A percentile compares a stretch with the other conserved stretches of the same genome.
Evolutionary conservation across 2,329 filamentous ascomycete genomes (phyloP).

Genomic region (Didymella arachidicola): DNA sequence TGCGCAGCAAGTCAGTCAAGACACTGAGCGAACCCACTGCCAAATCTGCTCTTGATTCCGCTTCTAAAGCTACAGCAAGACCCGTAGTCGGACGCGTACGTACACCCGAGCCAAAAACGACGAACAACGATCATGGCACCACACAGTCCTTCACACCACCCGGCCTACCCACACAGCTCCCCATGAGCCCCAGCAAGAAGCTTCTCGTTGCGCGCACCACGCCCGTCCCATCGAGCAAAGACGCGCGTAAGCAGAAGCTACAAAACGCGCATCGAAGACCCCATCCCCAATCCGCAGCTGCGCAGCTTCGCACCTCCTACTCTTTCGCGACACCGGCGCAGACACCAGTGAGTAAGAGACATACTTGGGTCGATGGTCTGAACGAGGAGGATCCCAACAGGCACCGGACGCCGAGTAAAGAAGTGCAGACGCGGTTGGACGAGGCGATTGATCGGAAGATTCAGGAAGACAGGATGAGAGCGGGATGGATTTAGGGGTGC

Average conservation of each 20-base stretch:
- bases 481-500: slow-evolving; percentile 9
- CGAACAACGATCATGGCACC: neutral
- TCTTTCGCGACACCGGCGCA: neutral
- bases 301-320: neutral
- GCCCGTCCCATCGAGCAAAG: neutral
- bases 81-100: neutral
- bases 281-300: neutral
- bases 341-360: neutral
- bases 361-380: neutral
- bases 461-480: slow-evolving; percentile 25
- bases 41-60: neutral
- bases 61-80: neutral
- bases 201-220: neutral
- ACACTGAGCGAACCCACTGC: slow-evolving; percentile 7
- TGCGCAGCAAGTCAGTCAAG: neutral
- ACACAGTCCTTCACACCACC: slow-evolving; percentile 18
- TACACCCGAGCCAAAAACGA: slow-evolving; percentile 1
- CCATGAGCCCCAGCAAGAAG: slow-evolving; percentile 9
- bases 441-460: slow-evolving; percentile 40
- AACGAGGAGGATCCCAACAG: slow-evolving; percentile 24
- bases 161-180: slow-evolving; percentile 20
- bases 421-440: slow-evolving; percentile 30
- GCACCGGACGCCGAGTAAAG: slow-evolving; percentile 34
- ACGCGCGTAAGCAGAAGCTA: neutral
- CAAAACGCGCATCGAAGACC: neutral